Evolutionary conservation across 768 basidiomycete species (phyloP), one percentile per base, ranked within the genome.

Genomic region (Crassisporium funariophilum): DNA sequence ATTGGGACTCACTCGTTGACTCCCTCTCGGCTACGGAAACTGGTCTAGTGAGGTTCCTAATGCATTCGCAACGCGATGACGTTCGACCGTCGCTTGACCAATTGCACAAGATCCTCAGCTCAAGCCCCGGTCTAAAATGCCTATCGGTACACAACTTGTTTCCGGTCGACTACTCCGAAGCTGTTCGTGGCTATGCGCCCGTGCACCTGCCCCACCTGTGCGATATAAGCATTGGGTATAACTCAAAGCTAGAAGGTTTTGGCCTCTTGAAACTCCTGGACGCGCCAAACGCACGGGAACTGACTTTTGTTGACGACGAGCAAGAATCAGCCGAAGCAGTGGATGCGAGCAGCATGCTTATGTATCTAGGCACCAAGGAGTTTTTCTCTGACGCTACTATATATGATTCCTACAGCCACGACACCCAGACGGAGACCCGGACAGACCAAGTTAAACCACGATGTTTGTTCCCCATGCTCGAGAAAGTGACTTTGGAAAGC

Each of bases 31-130:
- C 46, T 29, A 59, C 57, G 10, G 46, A 44, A 19, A 41, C 41
- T 8, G 57, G 56, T 2, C 50, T 69, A 38, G 53, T 48, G 11
- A 66, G 38, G 1, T 67, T 83, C 41, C 75, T 76, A 43, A 70
- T 83, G n/a, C 67, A 74, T 8, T 82, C 76, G 38, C 80, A 79
- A 57, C 73, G 71, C 13, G 42, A 53, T n/a, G 71, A 80, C 41
- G 79, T 82, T 36, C 77, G 81, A 15, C 83, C 81, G 1, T 71
- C 71, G 33, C 53, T 70, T 20, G 49, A 54, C 19, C 76, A 77
- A 50, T 72, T 82, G 52, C 66, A 63, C 42, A 55, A 57, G n/a
- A 63, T 83, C 17, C 70, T 84, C 5, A 35, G 51, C n/a, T 60
- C 68, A 9, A 73, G 65, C 31, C 68, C 72, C 4, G 47, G 62